Conservation (phyloP, 345 rosid species). For the Corymbia maculata region DNA sequence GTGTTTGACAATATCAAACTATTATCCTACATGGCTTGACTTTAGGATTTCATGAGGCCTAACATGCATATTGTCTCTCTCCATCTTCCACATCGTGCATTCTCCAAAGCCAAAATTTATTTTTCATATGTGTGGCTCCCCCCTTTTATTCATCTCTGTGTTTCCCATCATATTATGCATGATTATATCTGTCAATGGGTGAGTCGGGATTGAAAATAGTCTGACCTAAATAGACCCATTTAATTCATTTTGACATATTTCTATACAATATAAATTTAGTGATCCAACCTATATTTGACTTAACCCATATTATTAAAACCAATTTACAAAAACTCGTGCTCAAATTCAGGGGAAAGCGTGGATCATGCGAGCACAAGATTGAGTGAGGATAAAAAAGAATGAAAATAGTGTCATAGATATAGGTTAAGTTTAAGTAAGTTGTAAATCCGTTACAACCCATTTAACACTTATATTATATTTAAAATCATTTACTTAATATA, state of each 20-base stretch:
- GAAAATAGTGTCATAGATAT: not conserved
- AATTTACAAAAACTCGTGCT: not conserved
- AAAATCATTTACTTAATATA: no score
- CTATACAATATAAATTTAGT: no score
- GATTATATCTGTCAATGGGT: not conserved
- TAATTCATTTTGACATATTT: no score
- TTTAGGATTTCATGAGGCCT: not conserved
- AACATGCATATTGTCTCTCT: not conserved
- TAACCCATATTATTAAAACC: no score
- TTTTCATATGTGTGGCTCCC: not conserved
- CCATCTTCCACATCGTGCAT: not conserved
- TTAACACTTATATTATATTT: no score
- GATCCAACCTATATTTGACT: not conserved
- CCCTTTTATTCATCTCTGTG: not conserved
- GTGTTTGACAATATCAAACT: not conserved
- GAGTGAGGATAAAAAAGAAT: not conserved
- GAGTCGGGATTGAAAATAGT: not conserved
- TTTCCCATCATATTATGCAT: not conserved
- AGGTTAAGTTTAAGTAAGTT: not conserved
- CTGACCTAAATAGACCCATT: no score
- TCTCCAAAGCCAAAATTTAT: not conserved
- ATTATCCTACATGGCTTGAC: not conserved
- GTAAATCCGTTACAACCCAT: no score
- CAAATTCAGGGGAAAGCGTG: fast-evolving
- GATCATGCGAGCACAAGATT: not conserved